Evolutionary conservation across 257 asterid species (phyloP), one percentile per base, ranked within the genome.

Genomic region (Solanum peruvianum): DNA sequence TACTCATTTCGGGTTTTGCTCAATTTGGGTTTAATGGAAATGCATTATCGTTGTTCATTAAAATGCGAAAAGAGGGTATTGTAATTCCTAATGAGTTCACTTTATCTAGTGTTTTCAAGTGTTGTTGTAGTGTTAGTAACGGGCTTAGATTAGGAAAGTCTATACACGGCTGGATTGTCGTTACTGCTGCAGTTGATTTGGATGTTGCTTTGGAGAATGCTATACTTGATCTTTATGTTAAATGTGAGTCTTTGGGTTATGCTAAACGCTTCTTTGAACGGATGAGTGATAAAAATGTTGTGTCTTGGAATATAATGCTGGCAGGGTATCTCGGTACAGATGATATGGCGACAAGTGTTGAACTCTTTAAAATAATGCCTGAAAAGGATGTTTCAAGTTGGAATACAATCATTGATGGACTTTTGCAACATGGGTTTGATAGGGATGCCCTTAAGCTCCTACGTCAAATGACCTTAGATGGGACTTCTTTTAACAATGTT

Each of bases 231-330:
- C 91, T 94, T 88, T 95, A 94, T 88, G 92, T 90, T 20, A 95
- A 94, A 86, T 90, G 87, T 83, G 91, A 91, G 29, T 83, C 72
- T 73, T 90, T 82, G 73, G 89, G 86, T 88, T 91, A 90, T 87
- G 93, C 90, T 52, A 86, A 86, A 9, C 87, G 90, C 72, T 88
- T 93, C 23, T 94, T 95, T 67, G 91, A 88, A 25, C 83, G 29
- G 86, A 94, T 93, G 97, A 90, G 41, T 60, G 90, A 47, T 62
- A 95, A 82, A 89, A 91, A 93, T 86, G 82, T 88, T 1, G 89
- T 92, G 82, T 94, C 98, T 20, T 95, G 98, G 98, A 95, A 95
- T 85, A 93, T 95, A 90, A 93, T 91, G 91, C 89, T 95, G 94
- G 92, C 92, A 33, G 92, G 92, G n/a, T 86, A 88, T 33, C 58